Conservation (phyloP, 1,139 yeast species). For the Candida sp. region DNA sequence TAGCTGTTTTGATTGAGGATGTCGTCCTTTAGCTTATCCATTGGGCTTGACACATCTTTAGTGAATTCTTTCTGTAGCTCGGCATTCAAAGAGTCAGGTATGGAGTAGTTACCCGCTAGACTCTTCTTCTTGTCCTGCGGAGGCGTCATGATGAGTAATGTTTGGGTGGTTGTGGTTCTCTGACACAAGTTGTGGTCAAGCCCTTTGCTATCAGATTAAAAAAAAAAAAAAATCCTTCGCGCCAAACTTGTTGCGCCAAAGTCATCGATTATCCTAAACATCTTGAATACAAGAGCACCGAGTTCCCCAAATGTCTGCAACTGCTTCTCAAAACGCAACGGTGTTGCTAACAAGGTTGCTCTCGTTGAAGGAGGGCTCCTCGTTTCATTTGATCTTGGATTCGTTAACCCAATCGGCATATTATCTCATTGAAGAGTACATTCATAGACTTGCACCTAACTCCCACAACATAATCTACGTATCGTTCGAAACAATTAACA, state of each 20-base stretch:
- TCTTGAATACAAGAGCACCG: too few species aligned
- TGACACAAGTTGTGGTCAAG: background rate
- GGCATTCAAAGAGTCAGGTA: constrained; percentile 29
- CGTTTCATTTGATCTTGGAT: constrained; percentile 73
- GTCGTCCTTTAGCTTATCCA: constrained; percentile 22
- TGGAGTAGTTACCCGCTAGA: constrained; percentile 34
- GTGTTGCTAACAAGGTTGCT: constrained; percentile 67
- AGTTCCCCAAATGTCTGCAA: background rate
- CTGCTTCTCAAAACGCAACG: constrained; percentile 48
- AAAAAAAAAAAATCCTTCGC: background rate
- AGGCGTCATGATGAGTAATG: background rate
- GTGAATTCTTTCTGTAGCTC: constrained; percentile 30
- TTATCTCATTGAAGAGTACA: constrained; percentile 59
- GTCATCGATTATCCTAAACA: background rate
- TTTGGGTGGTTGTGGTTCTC: background rate
- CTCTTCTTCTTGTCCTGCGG: constrained; percentile 16
- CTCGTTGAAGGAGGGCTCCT: constrained; percentile 71
- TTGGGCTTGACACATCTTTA: constrained; percentile 22
- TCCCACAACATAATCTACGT: constrained; percentile 43
- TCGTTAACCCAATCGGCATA: constrained; percentile 70
- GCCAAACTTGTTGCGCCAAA: background rate
- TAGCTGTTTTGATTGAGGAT: constrained; percentile 21
- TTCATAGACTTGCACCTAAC: constrained; percentile 34
- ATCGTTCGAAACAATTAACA: constrained; percentile 64
- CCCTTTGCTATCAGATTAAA: background rate